Percentiles rank a stretch among this genome's conserved stretches.
Conservation (phyloP, 768 basidiomycete species). For the Boletus edulis region DNA sequence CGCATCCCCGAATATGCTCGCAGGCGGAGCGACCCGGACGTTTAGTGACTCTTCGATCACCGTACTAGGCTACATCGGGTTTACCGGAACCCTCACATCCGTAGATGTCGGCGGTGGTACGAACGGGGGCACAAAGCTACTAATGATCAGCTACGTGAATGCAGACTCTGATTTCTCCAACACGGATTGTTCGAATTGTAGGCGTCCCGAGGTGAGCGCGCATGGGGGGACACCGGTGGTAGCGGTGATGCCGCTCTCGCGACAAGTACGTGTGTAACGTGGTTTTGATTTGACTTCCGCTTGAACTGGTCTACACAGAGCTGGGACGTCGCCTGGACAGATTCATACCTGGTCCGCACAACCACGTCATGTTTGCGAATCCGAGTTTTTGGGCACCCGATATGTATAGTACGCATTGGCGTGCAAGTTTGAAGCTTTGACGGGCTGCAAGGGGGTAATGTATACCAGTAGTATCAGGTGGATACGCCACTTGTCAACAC, state of each 20-base stretch:
- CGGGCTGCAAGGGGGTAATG: no score
- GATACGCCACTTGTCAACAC: no score
- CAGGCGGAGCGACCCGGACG: neutral
- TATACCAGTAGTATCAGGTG: no score
- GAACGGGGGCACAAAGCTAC: neutral
- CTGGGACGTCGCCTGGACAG: neutral
- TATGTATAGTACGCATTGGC: neutral
- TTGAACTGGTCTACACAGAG: neutral
- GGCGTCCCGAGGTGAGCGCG: neutral
- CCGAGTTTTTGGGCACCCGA: neutral
- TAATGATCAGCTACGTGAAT: neutral
- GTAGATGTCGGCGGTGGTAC: constrained; percentile 4
- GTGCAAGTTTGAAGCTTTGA: neutral
- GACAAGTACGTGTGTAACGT: neutral
- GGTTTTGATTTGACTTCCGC: neutral
- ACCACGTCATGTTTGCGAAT: neutral
- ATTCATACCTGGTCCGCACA: neutral
- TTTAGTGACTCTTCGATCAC: neutral
- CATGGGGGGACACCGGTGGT: neutral
- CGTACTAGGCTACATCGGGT: neutral
- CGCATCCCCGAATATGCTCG: no score
- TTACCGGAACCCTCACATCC: constrained; percentile 5
- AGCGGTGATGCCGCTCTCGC: neutral
- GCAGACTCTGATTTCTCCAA: neutral
- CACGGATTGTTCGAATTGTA: neutral